These are phyloP conservation scores for Lagenidium sp. DNA, from an alignment of 352 stramenopile species.

Conservation along the genomic window DNA sequence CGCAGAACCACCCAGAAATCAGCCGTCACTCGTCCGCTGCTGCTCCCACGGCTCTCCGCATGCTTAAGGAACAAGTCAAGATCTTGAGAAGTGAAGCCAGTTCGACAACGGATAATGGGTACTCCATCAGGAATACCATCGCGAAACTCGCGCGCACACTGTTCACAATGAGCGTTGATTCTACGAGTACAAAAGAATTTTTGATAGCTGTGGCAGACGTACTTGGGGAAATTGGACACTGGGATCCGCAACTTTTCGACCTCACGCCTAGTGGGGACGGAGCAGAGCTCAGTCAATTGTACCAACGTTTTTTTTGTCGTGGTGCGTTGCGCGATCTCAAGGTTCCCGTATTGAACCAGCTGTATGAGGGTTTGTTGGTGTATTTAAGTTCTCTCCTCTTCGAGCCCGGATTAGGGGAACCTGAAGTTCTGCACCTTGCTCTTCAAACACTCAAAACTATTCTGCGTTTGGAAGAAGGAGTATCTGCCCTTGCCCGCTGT, in stretches of 20 bases:
- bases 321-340: constrained; percentile 42
- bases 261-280: constrained; percentile 39
- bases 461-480: constrained; percentile 28
- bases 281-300: constrained; percentile 39
- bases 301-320: constrained; percentile 45
- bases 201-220: constrained; percentile 32
- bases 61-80: constrained; percentile 9
- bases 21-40: too few species aligned
- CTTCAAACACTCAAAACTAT: constrained; percentile 48
- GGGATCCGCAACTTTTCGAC: constrained; percentile 51
- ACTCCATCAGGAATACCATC: too few species aligned
- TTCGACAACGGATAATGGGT: too few species aligned
- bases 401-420: constrained; percentile 19
- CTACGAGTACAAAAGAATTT: background rate
- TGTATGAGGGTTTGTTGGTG: constrained; percentile 54
- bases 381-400: constrained; percentile 66
- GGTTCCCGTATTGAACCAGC: constrained; percentile 26
- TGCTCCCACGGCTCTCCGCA: too few species aligned
- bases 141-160: constrained; percentile 44
- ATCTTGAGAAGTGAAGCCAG: too few species aligned
- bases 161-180: constrained; percentile 37
- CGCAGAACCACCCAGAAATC: too few species aligned
- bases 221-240: constrained; percentile 55
- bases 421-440: too few species aligned
- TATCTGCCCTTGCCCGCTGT: constrained; percentile 21